Evolutionary conservation across 257 asterid genomes (phyloP).

Genomic region (Solanum ahanhuiri): DNA sequence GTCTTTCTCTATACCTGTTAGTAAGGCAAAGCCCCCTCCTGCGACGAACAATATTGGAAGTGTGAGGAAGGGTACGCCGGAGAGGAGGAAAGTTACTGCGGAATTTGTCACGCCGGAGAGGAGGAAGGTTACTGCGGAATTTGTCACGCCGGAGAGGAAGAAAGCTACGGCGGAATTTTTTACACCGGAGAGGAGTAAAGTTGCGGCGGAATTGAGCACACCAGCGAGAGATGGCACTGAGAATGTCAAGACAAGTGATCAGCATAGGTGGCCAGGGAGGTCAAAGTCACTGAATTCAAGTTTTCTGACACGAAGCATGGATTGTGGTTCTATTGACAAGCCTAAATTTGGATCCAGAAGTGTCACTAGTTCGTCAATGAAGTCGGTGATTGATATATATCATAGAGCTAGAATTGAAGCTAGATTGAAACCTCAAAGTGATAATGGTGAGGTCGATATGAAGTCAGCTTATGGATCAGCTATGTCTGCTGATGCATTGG

Average conservation of each 20-base stretch:
- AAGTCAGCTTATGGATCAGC: conserved; percentile 10
- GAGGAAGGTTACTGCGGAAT: conserved; percentile 14
- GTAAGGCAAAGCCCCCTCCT: conserved; percentile 53
- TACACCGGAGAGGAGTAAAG: conserved; percentile 68
- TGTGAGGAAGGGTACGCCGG: conserved; percentile 63
- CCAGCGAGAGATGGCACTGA: conserved; percentile 49
- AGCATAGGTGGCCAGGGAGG: conserved; percentile 82
- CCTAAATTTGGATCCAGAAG: conserved; percentile 39
- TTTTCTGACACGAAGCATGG: conserved; percentile 51
- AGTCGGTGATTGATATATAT: conserved; percentile 22
- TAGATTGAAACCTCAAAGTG: conserved; percentile 16
- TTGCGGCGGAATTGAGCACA: conserved; percentile 11
- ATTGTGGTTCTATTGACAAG: conserved; percentile 34
- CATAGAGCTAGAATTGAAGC: conserved; percentile 14
- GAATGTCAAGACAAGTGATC: conserved; percentile 49
- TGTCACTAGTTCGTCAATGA: conserved; percentile 22
- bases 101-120: conserved; percentile 50
- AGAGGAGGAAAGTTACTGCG: conserved; percentile 34
- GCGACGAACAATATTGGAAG: conserved; percentile 15
- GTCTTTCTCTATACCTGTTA: conserved; percentile 39
- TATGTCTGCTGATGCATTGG: conserved; percentile 9
- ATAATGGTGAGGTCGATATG: conserved; percentile 13
- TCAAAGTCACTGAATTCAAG: conserved; percentile 46
- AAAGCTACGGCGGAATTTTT: background rate
- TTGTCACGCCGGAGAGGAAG: conserved; percentile 64